Evolutionary conservation across 2,329 filamentous ascomycete genomes (phyloP), one percentile per base, ranked within the genome.

Genomic region (Diaporthe sp.): DNA sequence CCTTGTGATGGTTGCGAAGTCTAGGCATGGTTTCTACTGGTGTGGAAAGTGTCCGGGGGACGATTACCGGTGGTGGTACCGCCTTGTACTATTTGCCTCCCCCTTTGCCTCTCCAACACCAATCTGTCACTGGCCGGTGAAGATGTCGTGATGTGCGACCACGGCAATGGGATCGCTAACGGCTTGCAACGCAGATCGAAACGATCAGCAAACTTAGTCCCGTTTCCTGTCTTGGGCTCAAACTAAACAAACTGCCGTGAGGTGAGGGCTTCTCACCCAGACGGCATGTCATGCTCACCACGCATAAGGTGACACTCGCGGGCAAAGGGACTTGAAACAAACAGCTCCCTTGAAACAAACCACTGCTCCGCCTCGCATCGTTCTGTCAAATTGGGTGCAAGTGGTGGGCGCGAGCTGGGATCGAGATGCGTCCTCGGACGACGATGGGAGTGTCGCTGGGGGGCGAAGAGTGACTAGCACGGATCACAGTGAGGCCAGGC

Each of bases 271-370:
- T 25, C 22, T 28, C 13, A 39, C 15, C 37, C 31, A 51, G 55
- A 49, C 31, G n/a, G 55, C 42, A 39, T 60, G 31, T 63, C 28
- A 63, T 51, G 25, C 58, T 39, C 22, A 49, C 49, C 31, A 28
- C 70, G 55, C 53, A 72, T 49, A 42, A 61, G 42, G 39, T 60
- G 44, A 61, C 55, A 72, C 20, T 20, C 13, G 31, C 70, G 31
- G 42, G 47, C 39, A 51, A n/a, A 63, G 22, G 28, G 44, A 39
- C 44, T 28, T 73, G 74, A 73, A 73, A 73, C 74, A n/a, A 73
- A 70, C 20, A 31, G 42, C 20, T 53, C 55, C 55, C 61, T 71
- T 76, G 74, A 76, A 76, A 76, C 74, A 76, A 71, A 61, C 53
- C 47, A 39, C 70, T 49, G 55, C 70, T 72, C 57, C 42, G 25